Evolutionary conservation across 1,284 basidiomycete genomes (phyloP).

Genomic region (Fomitopsis pinicola): DNA sequence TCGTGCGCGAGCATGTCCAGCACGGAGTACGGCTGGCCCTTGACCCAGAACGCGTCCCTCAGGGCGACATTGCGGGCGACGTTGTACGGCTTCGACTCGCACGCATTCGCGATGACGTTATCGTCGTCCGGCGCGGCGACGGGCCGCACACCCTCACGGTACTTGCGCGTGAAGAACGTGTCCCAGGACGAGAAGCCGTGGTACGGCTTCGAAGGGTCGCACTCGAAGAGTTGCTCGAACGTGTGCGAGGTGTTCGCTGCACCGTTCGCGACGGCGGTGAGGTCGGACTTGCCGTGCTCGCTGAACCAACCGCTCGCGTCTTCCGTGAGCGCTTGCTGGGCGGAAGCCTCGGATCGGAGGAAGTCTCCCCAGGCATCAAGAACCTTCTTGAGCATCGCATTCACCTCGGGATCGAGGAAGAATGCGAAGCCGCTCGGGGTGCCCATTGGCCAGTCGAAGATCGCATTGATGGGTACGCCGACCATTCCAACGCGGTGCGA

Average conservation of each 20-base stretch:
- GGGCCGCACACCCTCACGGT: conserved; percentile 37
- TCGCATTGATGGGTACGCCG: conserved; percentile 39
- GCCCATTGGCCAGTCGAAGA: conserved; percentile 46
- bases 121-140: conserved; percentile 32
- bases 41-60: conserved; percentile 40
- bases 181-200: conserved; percentile 52
- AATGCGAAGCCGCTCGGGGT: conserved; percentile 40
- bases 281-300: neutral
- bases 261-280: neutral
- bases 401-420: conserved; percentile 42
- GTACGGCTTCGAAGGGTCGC: conserved; percentile 32
- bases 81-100: conserved; percentile 42
- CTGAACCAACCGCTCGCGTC: conserved; percentile 42
- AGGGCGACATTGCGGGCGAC: conserved; percentile 28
- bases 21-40: conserved; percentile 41
- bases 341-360: conserved; percentile 39
- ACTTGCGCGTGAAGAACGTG: conserved; percentile 47
- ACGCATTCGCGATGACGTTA: conserved; percentile 36
- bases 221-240: conserved; percentile 34
- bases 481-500: conserved; percentile 31
- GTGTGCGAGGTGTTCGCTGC: conserved; percentile 23
- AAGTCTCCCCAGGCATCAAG: conserved; percentile 48
- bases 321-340: conserved; percentile 30
- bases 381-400: conserved; percentile 33
- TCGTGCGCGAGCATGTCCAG: conserved; percentile 36